Evolutionary conservation across 2,329 filamentous ascomycete genomes (phyloP), one percentile per base, ranked within the genome.

Genomic region (Orbilia oligospora): DNA sequence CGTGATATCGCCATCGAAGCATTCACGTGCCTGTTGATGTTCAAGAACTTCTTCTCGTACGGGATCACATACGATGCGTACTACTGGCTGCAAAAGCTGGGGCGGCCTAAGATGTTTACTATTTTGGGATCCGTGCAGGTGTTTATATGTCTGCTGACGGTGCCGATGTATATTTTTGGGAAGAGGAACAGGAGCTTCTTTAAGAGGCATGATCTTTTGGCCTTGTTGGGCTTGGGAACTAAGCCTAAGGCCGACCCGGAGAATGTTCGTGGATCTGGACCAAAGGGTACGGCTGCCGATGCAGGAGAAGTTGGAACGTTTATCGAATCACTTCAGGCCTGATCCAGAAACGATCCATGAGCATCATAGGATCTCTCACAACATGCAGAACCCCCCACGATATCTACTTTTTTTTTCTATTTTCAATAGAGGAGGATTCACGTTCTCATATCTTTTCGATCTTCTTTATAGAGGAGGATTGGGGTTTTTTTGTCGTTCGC

Each of bases 31-130:
- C 89, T 96, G 83, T 88, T 97, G 80, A 91, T 97, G 68, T 97
- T 97, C 87, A 97, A 97, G 85, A 97, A 97, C 84, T 88, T 97
- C 80, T 97, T 97, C 86, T 92, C 91, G 80, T 97, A 97, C 82
- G 89, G 90, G 5, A 86, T 97, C 71, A 97, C 94, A 0, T 97
- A 91, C 83, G 91, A 89, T 81, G 93, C 93, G 0, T 97, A 93
- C 82, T 87, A 94, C 72, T 97, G 95, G 94, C 87, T 97, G 27
- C 87, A 91, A 9, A 81, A 85, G 0, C 83, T 83, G 8, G 89
- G 89, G 0, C 89, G 91, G n/a, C 88, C 90, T 76, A 87, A 88
- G 56, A 86, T 89, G 0, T 95, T 97, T 84, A 87, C 92, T 68
- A 88, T 89, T 20, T 88, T 97, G 56, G 91, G 89, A 0, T 91